Evolutionary conservation across 768 basidiomycete genomes (phyloP), one percentile per base, ranked within the genome.

Genomic region (Lentinula sp.): DNA sequence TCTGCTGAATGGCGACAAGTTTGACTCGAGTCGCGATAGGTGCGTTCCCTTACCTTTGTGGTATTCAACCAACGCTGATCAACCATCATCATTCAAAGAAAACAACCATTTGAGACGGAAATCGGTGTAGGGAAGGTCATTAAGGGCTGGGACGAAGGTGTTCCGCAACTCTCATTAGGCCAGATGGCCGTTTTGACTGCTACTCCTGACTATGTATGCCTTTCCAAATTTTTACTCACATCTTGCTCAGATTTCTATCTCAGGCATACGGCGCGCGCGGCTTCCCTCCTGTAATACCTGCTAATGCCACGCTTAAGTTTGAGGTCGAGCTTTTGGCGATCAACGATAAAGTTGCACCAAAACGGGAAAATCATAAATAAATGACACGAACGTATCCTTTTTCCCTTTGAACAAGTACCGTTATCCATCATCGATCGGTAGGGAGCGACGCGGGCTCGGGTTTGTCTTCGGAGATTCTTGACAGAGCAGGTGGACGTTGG

Each of bases 131-230:
- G 90, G 7, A 85, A 87, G 69, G 93, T 95, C 51, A 94, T 95
- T 75, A 88, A 80, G 69, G 91, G 93, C 32, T 95, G 92, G 93
- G 93, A 95, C 68, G 91, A 93, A 71, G 93, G 93, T 87, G 91
- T 95, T 16, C 84, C 80, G 3, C 78, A 91, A 74, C 76, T 95
- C 63, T 91, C 90, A 15, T 39, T 91, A 34, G 90, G 91, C 65
- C 67, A 89, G 73, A 93, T 88, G 71, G 93, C 91, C 8, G 65
- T 69, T n/a, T 70, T 93, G 37, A 86, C 72, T 4, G 84, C 83
- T 50, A 80, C 88, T n/a, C 77, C 93, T n/a, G 93, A 95, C 73
- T 93, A 77, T 70, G 93, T 91, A 69, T 67, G 88, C 81, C 6
- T 10, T 11, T 15, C 32, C 9, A 11, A 16, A 23, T 18, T 10